Conservation (phyloP, 345 rosid species). For the Brassica nigra region DNA sequence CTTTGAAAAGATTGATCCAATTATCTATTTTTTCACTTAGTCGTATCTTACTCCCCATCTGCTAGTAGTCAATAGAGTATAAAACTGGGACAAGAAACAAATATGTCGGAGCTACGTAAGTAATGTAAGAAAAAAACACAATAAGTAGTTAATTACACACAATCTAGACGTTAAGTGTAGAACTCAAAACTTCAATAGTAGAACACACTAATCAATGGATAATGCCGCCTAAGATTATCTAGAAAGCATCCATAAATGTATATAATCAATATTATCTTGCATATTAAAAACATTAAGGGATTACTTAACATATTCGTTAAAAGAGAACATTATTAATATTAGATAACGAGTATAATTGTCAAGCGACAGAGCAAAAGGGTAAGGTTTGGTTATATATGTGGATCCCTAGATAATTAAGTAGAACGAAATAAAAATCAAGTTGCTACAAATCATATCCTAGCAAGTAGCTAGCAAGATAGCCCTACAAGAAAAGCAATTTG, state of each 20-base stretch:
- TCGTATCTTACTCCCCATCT: background rate
- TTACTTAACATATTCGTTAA: background rate
- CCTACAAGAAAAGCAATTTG: conserved; percentile 39
- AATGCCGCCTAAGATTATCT: conserved; percentile 27
- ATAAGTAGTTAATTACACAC: background rate
- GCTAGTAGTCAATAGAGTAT: background rate
- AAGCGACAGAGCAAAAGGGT: conserved; percentile 23
- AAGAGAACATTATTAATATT: background rate
- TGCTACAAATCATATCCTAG: conserved; percentile 35
- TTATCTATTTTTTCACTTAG: background rate
- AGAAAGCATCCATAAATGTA: conserved; percentile 18
- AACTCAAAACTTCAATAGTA: conserved; percentile 2
- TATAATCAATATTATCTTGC: conserved; percentile 11
- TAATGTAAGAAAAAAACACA: background rate
- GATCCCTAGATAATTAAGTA: conserved; percentile 30
- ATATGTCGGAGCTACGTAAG: background rate
- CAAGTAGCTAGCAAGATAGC: conserved; percentile 36
- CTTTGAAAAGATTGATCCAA: background rate
- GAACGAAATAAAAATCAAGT: conserved; percentile 31
- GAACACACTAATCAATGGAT: conserved; percentile 26
- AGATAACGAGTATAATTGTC: conserved; percentile 19
- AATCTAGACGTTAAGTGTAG: too few species aligned
- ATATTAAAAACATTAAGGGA: background rate
- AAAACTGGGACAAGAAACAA: background rate
- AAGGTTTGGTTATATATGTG: conserved; percentile 33